Percentiles rank a stretch among this genome's conserved stretches.
Conservation (phyloP, 305 asterid species). For the Rubia balearica region DNA sequence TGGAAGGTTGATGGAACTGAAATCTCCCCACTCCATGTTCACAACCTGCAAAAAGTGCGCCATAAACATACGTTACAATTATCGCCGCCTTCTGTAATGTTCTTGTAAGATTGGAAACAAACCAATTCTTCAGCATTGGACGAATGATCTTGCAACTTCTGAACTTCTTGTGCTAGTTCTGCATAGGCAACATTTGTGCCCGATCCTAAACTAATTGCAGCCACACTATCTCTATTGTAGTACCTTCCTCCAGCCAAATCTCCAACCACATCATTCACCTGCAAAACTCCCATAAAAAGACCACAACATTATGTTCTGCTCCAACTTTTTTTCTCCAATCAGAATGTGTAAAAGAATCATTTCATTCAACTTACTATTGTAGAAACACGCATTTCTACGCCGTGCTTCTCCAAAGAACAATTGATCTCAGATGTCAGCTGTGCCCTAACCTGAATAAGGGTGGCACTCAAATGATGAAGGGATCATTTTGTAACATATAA, state of each 20-base stretch:
- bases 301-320: not conserved
- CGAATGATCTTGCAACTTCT: conserved; percentile 26
- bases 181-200: conserved; percentile 54
- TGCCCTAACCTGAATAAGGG: conserved; percentile 38
- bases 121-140: conserved; percentile 50
- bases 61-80: not conserved
- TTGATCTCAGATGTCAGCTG: conserved; percentile 47
- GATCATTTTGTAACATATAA: not conserved
- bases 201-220: conserved; percentile 63
- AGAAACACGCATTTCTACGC: conserved; percentile 48
- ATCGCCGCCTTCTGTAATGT: too few relatives aligned
- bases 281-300: not conserved
- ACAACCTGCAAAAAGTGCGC: conserved; percentile 36
- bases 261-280: conserved; percentile 69
- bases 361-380: conserved; percentile 39
- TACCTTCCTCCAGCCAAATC: conserved; percentile 81
- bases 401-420: conserved; percentile 44
- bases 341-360: not conserved
- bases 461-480: not conserved
- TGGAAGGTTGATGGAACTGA: conserved; percentile 56
- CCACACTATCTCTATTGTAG: conserved; percentile 56
- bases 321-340: not conserved
- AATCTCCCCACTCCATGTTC: conserved; percentile 67
- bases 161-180: conserved; percentile 34
- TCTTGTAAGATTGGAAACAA: not conserved